These are phyloP conservation scores for Luffa acutangula DNA, from an alignment of 306 rosid genomes.

Conservation along the genomic window DNA sequence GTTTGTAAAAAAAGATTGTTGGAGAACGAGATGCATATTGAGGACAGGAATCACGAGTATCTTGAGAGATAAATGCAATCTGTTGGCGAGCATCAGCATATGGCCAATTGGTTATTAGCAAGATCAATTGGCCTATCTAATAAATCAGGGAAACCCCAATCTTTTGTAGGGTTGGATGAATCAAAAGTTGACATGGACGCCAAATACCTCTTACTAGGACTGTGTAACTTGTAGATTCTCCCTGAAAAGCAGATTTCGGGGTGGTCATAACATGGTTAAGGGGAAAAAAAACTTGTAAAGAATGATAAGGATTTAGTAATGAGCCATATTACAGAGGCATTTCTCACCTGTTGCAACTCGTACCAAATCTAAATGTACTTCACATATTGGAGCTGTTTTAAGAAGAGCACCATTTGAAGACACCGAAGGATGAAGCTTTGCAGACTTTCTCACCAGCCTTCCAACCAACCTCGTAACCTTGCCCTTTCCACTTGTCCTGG, in stretches of 20 bases:
- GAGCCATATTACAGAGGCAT: constrained; percentile 12
- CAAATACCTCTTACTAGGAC: constrained; percentile 55
- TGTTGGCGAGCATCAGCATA: no score
- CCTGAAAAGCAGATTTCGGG: constrained; percentile 27
- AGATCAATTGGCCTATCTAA: constrained; percentile 19
- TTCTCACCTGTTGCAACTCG: constrained; percentile 79
- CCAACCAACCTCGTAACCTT: constrained; percentile 49
- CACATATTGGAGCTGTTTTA: constrained; percentile 71
- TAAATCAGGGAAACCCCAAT: constrained; percentile 73
- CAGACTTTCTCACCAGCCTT: constrained; percentile 51
- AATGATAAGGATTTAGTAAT: not conserved
- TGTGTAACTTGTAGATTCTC: constrained; percentile 60
- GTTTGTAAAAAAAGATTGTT: not conserved
- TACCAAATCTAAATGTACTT: constrained; percentile 72
- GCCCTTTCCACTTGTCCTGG: constrained; percentile 50
- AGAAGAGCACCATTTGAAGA: constrained; percentile 51
- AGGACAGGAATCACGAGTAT: not conserved
- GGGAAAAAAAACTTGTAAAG: not conserved
- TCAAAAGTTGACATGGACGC: constrained; percentile 56
- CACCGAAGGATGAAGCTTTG: constrained; percentile 70
- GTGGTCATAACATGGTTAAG: not conserved
- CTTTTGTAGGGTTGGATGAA: constrained; percentile 73
- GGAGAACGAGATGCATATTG: not conserved
- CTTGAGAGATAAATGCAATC: not conserved
- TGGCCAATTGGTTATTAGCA: constrained; percentile 10